phyloP scores from a whole-genome alignment of 2,329 filamentous ascomycete species.

The Xylaria multiplex region DNA sequence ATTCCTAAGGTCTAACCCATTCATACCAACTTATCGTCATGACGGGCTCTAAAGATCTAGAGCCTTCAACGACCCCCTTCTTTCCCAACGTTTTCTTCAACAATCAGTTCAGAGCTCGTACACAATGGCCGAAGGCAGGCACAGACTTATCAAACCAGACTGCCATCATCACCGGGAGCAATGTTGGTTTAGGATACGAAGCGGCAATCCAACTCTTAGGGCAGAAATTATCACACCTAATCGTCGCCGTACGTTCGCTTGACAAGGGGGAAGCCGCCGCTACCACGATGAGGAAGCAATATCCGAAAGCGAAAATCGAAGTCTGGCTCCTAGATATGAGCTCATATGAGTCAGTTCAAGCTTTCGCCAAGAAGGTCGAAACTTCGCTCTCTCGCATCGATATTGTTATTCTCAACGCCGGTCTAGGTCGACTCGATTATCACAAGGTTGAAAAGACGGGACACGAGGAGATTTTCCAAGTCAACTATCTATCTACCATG shows the following conservation, averaged over 20 bases:
- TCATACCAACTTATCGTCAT: constrained; percentile 9
- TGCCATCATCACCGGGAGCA: constrained; percentile 61
- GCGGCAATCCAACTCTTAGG: constrained; percentile 53
- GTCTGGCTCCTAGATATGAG: constrained; percentile 63
- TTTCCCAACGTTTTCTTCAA: constrained; percentile 39
- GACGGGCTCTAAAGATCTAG: constrained; percentile 31
- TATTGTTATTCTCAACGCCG: constrained; percentile 39
- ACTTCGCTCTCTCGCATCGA: constrained; percentile 39
- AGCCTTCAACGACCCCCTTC: constrained; percentile 26
- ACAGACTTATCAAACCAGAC: constrained; percentile 50
- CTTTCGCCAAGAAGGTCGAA: constrained; percentile 52
- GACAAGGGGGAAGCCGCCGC: constrained; percentile 57
- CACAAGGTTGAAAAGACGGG: constrained; percentile 27
- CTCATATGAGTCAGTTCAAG: constrained; percentile 56
- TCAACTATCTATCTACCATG: constrained; percentile 37
- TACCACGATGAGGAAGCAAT: constrained; percentile 43
- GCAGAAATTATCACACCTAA: constrained; percentile 54
- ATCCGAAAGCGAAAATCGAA: constrained; percentile 53
- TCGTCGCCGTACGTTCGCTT: constrained; percentile 58
- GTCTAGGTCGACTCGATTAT: constrained; percentile 6
- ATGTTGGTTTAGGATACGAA: constrained; percentile 61
- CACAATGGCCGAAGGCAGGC: constrained; percentile 37
- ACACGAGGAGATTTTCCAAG: constrained; percentile 36
- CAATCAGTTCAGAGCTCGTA: constrained; percentile 45
- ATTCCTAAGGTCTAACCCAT: background rate